Conservation (phyloP, 768 basidiomycete genomes). For the Suillus lakei region DNA sequence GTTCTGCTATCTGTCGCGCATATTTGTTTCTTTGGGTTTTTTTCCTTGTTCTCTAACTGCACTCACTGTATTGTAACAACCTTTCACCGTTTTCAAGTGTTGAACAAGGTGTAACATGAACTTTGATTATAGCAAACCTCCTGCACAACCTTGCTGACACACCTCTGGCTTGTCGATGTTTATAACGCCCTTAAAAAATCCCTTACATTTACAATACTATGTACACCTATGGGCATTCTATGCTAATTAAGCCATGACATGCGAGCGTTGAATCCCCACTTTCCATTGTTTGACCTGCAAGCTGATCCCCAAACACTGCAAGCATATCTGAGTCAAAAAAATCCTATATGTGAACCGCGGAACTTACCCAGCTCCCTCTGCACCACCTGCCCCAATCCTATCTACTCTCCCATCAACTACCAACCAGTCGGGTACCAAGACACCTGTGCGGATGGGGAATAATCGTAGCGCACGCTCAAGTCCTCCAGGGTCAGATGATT, state of each 20-base stretch:
- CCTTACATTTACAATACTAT: slow-evolving; percentile 38
- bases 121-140: slow-evolving; percentile 40
- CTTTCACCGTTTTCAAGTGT: slow-evolving; percentile 55
- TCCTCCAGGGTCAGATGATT: slow-evolving; percentile 57
- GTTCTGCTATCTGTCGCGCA: slow-evolving; percentile 81
- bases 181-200: slow-evolving; percentile 13
- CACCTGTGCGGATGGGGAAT: slow-evolving; percentile 87
- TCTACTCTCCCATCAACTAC: slow-evolving; percentile 60
- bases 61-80: slow-evolving; percentile 89
- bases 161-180: slow-evolving; percentile 9
- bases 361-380: slow-evolving; percentile 77
- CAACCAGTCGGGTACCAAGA: slow-evolving; percentile 79
- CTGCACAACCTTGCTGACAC: slow-evolving; percentile 11
- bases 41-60: slow-evolving; percentile 42
- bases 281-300: slow-evolving; percentile 16
- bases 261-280: slow-evolving; percentile 51
- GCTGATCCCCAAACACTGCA: slow-evolving; percentile 37
- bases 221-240: slow-evolving; percentile 36
- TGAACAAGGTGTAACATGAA: slow-evolving; percentile 59
- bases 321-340: slow-evolving; percentile 14
- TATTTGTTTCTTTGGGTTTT: slow-evolving; percentile 73
- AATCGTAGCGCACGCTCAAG: slow-evolving; percentile 72
- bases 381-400: slow-evolving; percentile 67
- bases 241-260: slow-evolving; percentile 56
- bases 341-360: not conserved